A percentile compares a stretch with the other conserved stretches of the same genome.
Conservation (phyloP, 176 grass and related monocot genomes). For the Cocos nucifera region DNA sequence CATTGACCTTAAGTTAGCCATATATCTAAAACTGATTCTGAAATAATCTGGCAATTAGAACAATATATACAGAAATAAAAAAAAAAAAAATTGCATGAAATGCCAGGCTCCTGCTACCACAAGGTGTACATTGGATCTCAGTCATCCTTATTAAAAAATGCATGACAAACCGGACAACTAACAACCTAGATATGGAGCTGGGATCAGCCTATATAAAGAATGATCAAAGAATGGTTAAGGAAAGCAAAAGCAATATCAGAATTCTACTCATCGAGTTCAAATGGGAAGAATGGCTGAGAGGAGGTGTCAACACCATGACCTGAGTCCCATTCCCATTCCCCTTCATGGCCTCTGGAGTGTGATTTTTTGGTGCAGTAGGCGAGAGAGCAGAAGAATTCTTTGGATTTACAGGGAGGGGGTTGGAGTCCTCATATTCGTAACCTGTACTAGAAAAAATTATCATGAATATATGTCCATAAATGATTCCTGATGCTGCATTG, state of each 20-base stretch:
- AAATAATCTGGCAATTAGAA: too few species aligned
- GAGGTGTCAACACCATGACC: constrained; percentile 36
- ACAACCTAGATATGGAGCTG: too few species aligned
- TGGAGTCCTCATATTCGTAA: constrained; percentile 51
- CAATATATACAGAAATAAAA: too few species aligned
- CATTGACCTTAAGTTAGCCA: too few species aligned
- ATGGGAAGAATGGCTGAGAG: constrained; percentile 22
- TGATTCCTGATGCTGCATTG: too few species aligned
- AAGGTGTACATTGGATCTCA: too few species aligned
- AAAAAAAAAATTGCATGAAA: too few species aligned
- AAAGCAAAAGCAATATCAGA: constrained; percentile 24
- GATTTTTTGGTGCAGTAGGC: constrained; percentile 31
- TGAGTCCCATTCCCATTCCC: constrained; percentile 25
- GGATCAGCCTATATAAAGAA: not conserved
- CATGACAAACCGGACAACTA: too few species aligned
- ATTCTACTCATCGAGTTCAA: not conserved
- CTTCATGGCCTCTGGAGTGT: constrained; percentile 41
- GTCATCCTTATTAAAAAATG: too few species aligned
- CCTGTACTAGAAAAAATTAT: constrained; percentile 19
- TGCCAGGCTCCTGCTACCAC: too few species aligned
- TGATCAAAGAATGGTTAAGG: constrained; percentile 23
- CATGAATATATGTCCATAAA: not conserved
- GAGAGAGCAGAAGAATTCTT: constrained; percentile 26
- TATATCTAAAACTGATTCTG: too few species aligned
- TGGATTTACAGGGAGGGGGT: constrained; percentile 45